phyloP scores from a whole-genome alignment of 2,329 filamentous ascomycete genomes.

The Diaporthe vaccinii region DNA sequence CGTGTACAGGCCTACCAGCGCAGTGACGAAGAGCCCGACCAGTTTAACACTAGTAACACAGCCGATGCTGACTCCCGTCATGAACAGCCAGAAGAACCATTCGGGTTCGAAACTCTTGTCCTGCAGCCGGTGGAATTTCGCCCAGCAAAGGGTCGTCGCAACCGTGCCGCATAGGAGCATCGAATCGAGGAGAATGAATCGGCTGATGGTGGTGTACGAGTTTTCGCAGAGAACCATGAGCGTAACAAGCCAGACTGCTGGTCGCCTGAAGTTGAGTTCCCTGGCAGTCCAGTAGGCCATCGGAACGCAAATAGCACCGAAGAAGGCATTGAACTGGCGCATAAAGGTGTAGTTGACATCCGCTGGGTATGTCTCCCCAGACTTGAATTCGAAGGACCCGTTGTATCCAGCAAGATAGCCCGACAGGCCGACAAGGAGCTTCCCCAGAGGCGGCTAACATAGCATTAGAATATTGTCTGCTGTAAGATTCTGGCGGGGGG shows the following conservation, averaged over 20 bases:
- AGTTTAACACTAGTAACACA: constrained; percentile 99
- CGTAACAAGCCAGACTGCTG: constrained; percentile 94
- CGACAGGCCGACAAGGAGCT: constrained; percentile 97
- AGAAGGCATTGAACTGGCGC: constrained; percentile 96
- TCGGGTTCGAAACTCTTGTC: constrained; percentile 87
- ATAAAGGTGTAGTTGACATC: constrained; percentile 98
- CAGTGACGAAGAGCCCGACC: constrained; percentile 95
- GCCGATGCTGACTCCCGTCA: constrained; percentile 95
- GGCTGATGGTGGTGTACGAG: constrained; percentile 98
- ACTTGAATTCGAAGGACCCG: constrained; percentile 99
- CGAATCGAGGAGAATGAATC: constrained; percentile 97
- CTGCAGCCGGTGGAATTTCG: constrained; percentile 92
- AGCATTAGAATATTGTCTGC: constrained; percentile 41
- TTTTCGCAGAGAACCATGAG: constrained; percentile 99
- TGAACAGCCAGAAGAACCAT: constrained; percentile 95
- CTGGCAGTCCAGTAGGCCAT: constrained; percentile 95
- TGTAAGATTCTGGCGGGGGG: background rate
- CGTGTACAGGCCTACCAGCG: constrained; percentile 95
- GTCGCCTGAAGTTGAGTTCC: constrained; percentile 87
- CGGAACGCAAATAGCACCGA: constrained; percentile 92
- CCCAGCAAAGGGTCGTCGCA: constrained; percentile 96
- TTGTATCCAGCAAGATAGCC: constrained; percentile 98
- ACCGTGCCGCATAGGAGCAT: constrained; percentile 99
- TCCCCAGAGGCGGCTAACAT: constrained; percentile 87
- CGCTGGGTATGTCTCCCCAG: constrained; percentile 92